A percentile compares a stretch with the other conserved stretches of the same genome.
Conservation (phyloP, 805 yeast genomes). For the Myxozyma neotropica region DNA sequence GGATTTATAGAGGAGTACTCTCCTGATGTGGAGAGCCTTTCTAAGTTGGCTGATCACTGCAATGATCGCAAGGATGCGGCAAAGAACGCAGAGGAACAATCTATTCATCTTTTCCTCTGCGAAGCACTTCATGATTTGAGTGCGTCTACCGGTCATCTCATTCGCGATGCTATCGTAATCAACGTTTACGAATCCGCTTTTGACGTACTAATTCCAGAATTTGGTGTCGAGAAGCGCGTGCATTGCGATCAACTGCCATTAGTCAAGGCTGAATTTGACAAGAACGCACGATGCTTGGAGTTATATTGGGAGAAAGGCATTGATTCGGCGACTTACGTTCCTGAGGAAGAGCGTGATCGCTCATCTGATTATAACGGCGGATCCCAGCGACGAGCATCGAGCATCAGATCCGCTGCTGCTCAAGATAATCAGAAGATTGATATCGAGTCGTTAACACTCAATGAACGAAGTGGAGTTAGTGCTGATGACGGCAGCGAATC, state of each 20-base stretch:
- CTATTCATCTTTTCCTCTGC: conserved; percentile 80
- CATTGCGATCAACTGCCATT: conserved; percentile 97
- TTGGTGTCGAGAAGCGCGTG: conserved; percentile 92
- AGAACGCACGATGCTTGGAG: conserved; percentile 65
- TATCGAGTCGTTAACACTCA: conserved; percentile 15
- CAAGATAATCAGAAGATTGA: conserved; percentile 43
- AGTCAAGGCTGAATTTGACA: conserved; percentile 88
- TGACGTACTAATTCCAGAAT: conserved; percentile 88
- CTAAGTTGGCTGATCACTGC: conserved; percentile 87
- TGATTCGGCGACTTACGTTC: conserved; percentile 87
- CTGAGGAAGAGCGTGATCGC: conserved; percentile 77
- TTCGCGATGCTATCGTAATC: conserved; percentile 81
- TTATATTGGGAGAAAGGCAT: conserved; percentile 91
- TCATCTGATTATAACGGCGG: conserved; percentile 63
- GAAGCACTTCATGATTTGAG: conserved; percentile 79
- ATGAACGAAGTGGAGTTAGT: conserved; percentile 16
- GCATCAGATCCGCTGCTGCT: conserved; percentile 63
- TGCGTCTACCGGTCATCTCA: conserved; percentile 72
- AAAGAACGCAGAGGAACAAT: conserved; percentile 89
- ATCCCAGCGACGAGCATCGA: conserved; percentile 70
- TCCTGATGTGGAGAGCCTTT: conserved; percentile 57
- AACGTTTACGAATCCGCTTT: conserved; percentile 96
- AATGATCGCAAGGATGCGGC: conserved; percentile 96
- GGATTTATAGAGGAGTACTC: conserved; percentile 26
- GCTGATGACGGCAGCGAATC: conserved; percentile 1